phyloP scores from a whole-genome alignment of 2,329 filamentous ascomycete genomes.

The Fusarium praegraminearum region DNA sequence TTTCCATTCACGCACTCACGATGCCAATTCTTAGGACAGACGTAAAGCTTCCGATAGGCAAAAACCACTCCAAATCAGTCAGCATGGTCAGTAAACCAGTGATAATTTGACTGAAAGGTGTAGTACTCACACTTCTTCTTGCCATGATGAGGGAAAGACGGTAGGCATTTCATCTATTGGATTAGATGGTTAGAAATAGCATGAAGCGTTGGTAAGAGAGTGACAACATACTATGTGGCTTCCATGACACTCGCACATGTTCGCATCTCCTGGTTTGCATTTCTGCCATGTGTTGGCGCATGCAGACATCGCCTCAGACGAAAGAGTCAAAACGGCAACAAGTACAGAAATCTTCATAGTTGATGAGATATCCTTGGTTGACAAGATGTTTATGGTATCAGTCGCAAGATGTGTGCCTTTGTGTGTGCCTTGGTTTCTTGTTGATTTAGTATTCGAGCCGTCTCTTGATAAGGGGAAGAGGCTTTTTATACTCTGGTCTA shows the following conservation, averaged over 20 bases:
- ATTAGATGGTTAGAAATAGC: neutral
- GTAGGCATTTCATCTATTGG: neutral
- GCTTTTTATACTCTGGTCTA: neutral
- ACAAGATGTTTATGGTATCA: neutral
- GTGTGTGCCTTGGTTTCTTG: neutral
- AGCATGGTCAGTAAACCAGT: accelerated
- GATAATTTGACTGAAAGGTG: accelerated
- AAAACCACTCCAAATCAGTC: neutral
- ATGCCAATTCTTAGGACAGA: neutral
- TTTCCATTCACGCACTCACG: neutral
- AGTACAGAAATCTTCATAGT: conserved; percentile 4
- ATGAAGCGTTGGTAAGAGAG: accelerated
- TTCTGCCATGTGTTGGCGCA: conserved; percentile 1
- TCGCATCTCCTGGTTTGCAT: neutral
- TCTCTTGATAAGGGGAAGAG: too few relatives aligned
- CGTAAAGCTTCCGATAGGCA: neutral
- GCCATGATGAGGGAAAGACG: neutral
- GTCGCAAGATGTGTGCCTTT: neutral
- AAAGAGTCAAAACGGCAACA: neutral
- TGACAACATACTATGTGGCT: neutral
- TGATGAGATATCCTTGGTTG: accelerated
- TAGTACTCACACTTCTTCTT: neutral
- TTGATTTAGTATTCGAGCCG: neutral
- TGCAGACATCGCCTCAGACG: neutral
- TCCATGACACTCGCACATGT: conserved; percentile 2